These are phyloP conservation scores for Parachlorella kessleri DNA, from an alignment of 139 green algal genomes.

Conservation along the genomic window DNA sequence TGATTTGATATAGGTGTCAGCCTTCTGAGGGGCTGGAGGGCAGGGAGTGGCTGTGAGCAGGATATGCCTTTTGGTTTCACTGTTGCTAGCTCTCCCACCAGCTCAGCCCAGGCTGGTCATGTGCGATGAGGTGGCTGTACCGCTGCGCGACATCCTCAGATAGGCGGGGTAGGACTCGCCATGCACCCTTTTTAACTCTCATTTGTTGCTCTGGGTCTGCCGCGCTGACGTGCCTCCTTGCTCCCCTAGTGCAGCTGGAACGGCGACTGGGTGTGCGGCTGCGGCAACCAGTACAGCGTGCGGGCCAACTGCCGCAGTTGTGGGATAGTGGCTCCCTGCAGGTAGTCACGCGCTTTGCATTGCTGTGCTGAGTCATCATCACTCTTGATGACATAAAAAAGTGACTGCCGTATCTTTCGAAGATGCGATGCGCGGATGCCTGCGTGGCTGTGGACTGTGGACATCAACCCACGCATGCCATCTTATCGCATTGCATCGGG, in stretches of 20 bases:
- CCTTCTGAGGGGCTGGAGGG: too few relatives aligned
- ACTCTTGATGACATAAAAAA: not conserved
- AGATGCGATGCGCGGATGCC: not conserved
- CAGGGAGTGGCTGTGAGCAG: too few relatives aligned
- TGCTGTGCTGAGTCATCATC: not conserved
- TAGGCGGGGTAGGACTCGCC: too few relatives aligned
- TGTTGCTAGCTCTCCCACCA: too few relatives aligned
- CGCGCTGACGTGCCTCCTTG: not conserved
- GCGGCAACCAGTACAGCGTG: not conserved
- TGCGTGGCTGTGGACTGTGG: not conserved
- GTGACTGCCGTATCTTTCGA: not conserved
- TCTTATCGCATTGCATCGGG: not conserved
- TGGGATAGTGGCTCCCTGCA: not conserved
- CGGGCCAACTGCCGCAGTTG: not conserved
- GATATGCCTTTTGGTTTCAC: too few relatives aligned
- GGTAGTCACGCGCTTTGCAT: not conserved
- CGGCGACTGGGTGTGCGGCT: slow-evolving; percentile 6
- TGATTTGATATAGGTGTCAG: too few relatives aligned
- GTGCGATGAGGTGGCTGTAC: too few relatives aligned
- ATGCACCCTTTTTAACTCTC: too few relatives aligned
- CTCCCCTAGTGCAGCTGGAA: not conserved
- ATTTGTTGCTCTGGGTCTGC: not conserved
- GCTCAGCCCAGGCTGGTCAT: too few relatives aligned
- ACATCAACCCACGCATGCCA: not conserved
- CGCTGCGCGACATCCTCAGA: too few relatives aligned